Percentiles rank a stretch among this genome's conserved stretches.
phyloP scores from a whole-genome alignment of 768 basidiomycete genomes.

The Pholiota conissans region DNA sequence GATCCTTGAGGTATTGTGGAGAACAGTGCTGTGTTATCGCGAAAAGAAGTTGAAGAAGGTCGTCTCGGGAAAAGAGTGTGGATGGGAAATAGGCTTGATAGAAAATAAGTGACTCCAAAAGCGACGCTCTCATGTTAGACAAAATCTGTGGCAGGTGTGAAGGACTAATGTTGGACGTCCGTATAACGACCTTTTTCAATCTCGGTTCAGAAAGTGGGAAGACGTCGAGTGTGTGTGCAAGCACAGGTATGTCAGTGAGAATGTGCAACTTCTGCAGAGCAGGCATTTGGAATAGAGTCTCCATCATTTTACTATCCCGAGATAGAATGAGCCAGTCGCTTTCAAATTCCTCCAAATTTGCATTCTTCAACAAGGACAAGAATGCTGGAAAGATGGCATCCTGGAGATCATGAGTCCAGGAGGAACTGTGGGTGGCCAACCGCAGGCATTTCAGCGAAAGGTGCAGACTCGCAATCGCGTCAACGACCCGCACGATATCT shows the following conservation, averaged over 20 bases:
- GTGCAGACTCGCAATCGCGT: too few species aligned
- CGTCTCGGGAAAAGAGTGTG: too few species aligned
- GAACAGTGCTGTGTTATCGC: too few species aligned
- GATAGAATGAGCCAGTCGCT: neutral
- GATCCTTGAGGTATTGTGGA: too few species aligned
- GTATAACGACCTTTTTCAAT: neutral
- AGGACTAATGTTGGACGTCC: neutral
- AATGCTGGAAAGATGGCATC: neutral
- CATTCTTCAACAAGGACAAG: neutral
- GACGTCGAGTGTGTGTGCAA: neutral
- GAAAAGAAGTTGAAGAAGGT: too few species aligned
- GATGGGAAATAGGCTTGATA: too few species aligned
- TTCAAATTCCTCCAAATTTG: neutral
- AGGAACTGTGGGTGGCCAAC: neutral
- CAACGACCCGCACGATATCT: too few species aligned
- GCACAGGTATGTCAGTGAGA: neutral
- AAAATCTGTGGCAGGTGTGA: too few species aligned
- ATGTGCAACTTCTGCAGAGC: neutral
- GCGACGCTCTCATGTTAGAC: too few species aligned
- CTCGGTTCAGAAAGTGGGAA: neutral
- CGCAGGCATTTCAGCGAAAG: neutral
- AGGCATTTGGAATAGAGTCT: neutral
- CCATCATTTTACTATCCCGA: neutral
- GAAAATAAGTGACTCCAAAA: too few species aligned
- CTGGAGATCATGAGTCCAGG: neutral